Base-by-base conservation (phyloP, 1,284 basidiomycete genomes). In the Sanguinoderma infundibulare region DNA sequence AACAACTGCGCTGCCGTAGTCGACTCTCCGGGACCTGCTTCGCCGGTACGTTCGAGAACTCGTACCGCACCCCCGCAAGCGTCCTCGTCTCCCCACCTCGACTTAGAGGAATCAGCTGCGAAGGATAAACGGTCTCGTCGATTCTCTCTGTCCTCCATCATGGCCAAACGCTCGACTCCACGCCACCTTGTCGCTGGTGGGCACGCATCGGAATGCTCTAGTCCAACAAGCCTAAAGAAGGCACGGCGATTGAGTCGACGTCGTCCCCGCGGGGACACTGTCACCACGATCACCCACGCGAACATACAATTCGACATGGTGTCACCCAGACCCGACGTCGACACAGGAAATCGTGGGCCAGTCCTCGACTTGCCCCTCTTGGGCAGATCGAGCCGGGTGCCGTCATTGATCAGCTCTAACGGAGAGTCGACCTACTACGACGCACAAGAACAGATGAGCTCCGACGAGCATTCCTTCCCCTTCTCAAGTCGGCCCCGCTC, bases 81-180 rank as follows among this genome's bases (percentile, higher is more conserved):
- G 6, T 42, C 36, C 34, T 53, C 22, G 10, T 34, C 54, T 28
- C 30, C 42, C 42, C 42, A 46, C 14, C 42, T 46, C 24, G 30
- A 38, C 20, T 39, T 38, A 24, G 52, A 53, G 24, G n/a, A 26
- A 12, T 44, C 53, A 32, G 57, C 56, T 7, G 58, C 62, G 32
- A 65, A 57, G 47, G 63, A 66, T 14, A 60, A 64, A 53, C 63
- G 69, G 8, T 64, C 64, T 3, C 64, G 73, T 8, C 66, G 73
- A 5, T 74, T 73, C 56, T 74, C 73, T 4, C 61, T 73, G 4
- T 71, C 73, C 5, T 73, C 72, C n/a, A 67, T 67, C 22, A 67
- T 73, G 34, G 71, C 68, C 3, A 68, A 63, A 47, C 68, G 62
- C 8, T 51, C 65, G 0, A n/a, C n/a, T n/a, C 55, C 60, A 1